These are phyloP conservation scores for Pelargonium hybrid DNA, from an alignment of 441 rosid genomes.

Conservation along the genomic window DNA sequence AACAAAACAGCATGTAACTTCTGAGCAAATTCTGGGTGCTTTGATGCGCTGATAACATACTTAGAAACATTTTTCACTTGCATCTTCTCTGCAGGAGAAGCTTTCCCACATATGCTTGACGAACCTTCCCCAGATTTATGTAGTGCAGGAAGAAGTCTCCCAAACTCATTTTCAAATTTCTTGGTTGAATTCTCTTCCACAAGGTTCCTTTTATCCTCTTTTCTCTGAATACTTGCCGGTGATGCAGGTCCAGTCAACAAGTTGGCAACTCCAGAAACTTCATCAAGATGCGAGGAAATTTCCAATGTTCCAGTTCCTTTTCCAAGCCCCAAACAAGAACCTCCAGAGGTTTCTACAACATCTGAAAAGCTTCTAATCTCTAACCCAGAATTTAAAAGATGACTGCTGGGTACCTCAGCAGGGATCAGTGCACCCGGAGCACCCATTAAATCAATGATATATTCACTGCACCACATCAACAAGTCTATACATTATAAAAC, in stretches of 20 bases:
- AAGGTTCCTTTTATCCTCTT: slow-evolving; percentile 26
- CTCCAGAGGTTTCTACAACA: slow-evolving; percentile 26
- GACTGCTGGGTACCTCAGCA: slow-evolving; percentile 70
- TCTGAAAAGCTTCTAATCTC: slow-evolving; percentile 39
- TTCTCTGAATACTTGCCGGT: slow-evolving; percentile 30
- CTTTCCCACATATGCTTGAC: slow-evolving; percentile 34
- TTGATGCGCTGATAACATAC: slow-evolving; percentile 82
- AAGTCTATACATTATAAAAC: too few relatives aligned
- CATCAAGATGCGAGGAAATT: slow-evolving; percentile 22
- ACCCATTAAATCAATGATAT: slow-evolving; percentile 95
- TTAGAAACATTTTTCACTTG: slow-evolving; percentile 79
- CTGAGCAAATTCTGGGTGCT: slow-evolving; percentile 86
- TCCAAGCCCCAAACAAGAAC: slow-evolving; percentile 31
- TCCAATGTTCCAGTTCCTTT: slow-evolving; percentile 29
- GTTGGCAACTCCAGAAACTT: slow-evolving; percentile 21
- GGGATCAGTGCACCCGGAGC: slow-evolving; percentile 96
- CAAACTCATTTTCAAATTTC: slow-evolving; percentile 55
- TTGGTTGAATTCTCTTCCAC: slow-evolving; percentile 44
- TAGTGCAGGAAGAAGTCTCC: slow-evolving; percentile 46
- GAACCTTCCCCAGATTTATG: slow-evolving; percentile 32
- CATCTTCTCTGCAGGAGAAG: slow-evolving; percentile 57
- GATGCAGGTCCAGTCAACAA: slow-evolving; percentile 27
- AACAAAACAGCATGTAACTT: slow-evolving; percentile 79
- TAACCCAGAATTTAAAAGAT: slow-evolving; percentile 43
- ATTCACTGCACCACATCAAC: slow-evolving; percentile 54